Evolutionary conservation across 257 asterid genomes (phyloP), one percentile per base, ranked within the genome.

Genomic region (Fraxinus excelsior): DNA sequence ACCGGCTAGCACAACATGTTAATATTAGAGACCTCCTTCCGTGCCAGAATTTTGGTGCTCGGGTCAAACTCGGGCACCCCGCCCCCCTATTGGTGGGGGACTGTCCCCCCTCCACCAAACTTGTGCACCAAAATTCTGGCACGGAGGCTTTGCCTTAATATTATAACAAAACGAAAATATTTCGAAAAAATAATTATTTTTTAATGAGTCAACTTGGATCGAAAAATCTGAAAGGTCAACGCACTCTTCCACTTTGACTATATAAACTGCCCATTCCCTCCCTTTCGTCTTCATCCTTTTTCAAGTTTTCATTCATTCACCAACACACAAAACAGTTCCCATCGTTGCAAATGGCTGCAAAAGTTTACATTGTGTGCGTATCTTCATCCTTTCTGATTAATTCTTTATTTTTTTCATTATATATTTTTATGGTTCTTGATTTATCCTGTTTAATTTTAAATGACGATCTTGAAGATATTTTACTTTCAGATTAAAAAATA

Each of bases 361-460:
- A 89, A 83, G 82, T 89, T 18, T 88, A 89, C 82, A 84, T 91
- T 34, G 85, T 91, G 94, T 91, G 85, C 5, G 93, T 62, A 16
- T 76, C n/a, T 79, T 37, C 64, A 23, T 42, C 9, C 26, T 64
- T 64, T 32, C 67, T 28, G 35, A 0, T 60, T 62, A 11, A 3
- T 62, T 76, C 9, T 76, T 16, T 69, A 5, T 40, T 64, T 46
- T 44, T 69, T 53, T 14, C 49, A 37, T 53, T n/a, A 2, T 19
- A 53, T 14, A 14, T 14, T 46, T 46, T 46, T 19, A n/a, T 53
- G 26, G 25, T 53, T 53, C 25, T 53, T 10, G 7, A 12, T 28
- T 31, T 4, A 29, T 46, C 28, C 23, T 29, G 10, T 28, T 72
- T 14, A 6, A 28, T 9, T 28, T 72, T 40, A 5, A 72, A 49